phyloP scores from a whole-genome alignment of 148 eudicot species.

The Chenopodium formosanum region DNA sequence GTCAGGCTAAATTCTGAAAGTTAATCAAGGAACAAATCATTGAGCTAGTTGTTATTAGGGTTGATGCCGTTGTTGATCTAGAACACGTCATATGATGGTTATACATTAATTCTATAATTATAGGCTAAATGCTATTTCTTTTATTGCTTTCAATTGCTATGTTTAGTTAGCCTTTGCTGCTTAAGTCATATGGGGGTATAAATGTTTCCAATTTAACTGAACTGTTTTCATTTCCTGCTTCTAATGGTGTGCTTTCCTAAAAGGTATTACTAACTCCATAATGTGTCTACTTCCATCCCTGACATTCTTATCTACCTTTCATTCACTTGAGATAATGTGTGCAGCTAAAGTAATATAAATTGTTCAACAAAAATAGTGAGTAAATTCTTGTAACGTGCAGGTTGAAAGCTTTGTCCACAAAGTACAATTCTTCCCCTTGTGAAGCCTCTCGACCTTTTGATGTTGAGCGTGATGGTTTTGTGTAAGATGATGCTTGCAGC shows the following conservation, averaged over 20 bases:
- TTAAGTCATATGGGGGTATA: not conserved
- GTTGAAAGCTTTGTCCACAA: slow-evolving; percentile 80
- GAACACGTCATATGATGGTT: not conserved
- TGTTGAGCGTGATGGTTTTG: slow-evolving; percentile 87
- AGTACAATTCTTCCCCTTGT: slow-evolving; percentile 68
- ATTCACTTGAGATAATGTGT: not conserved
- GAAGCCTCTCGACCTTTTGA: slow-evolving; percentile 97
- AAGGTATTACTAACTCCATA: not conserved
- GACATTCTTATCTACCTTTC: too few species aligned
- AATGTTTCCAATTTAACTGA: not conserved
- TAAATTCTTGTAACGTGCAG: slow-evolving; percentile 39
- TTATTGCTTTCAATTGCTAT: not conserved
- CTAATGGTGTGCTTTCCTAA: not conserved
- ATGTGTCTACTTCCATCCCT: not conserved
- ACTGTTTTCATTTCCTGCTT: not conserved
- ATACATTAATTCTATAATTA: not conserved
- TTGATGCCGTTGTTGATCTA: not conserved
- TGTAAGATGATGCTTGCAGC: slow-evolving; percentile 53
- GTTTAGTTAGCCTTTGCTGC: not conserved
- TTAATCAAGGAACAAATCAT: not conserved
- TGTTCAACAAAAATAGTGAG: not conserved
- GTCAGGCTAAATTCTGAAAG: not conserved
- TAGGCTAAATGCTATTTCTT: not conserved
- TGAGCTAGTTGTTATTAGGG: not conserved
- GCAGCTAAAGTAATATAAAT: not conserved